phyloP scores from a whole-genome alignment of 2,329 filamentous ascomycete species.

The Xylariomycetidae sp. region DNA sequence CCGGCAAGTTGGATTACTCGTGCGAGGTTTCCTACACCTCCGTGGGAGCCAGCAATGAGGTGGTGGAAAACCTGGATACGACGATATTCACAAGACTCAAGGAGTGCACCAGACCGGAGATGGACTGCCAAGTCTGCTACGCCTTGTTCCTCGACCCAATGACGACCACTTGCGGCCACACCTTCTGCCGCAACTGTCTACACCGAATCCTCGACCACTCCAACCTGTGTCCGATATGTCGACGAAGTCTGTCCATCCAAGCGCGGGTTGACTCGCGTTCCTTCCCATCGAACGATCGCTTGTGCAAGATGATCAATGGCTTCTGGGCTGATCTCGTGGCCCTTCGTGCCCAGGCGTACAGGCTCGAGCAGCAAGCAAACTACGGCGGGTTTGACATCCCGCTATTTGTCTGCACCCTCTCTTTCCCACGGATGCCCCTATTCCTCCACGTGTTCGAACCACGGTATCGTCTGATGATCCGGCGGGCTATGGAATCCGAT shows the following conservation, averaged over 20 bases:
- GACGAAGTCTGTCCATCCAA: constrained; percentile 52
- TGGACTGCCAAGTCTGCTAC: constrained; percentile 89
- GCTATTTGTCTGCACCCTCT: constrained; percentile 75
- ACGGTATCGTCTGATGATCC: constrained; percentile 86
- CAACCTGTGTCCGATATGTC: constrained; percentile 73
- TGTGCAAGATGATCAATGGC: constrained; percentile 56
- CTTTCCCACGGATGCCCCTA: constrained; percentile 77
- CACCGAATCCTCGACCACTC: constrained; percentile 72
- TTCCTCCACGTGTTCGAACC: constrained; percentile 90
- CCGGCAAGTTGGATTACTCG: constrained; percentile 29
- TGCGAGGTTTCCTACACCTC: constrained; percentile 23
- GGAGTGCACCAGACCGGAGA: constrained; percentile 57
- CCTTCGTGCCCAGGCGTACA: constrained; percentile 48
- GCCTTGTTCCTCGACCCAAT: constrained; percentile 73
- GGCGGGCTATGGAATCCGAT: constrained; percentile 66
- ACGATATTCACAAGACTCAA: constrained; percentile 52
- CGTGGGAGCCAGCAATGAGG: constrained; percentile 21
- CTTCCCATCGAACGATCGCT: constrained; percentile 53
- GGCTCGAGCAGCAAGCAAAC: constrained; percentile 50
- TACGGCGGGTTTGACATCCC: constrained; percentile 56
- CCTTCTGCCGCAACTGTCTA: constrained; percentile 77
- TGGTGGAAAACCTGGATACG: constrained; percentile 34
- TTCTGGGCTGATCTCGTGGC: constrained; percentile 65
- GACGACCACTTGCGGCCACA: constrained; percentile 83
- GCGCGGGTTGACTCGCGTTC: constrained; percentile 34